Base-by-base conservation (phyloP, 2,329 filamentous ascomycete genomes). In the Magnaporthiopsis incrustans region DNA sequence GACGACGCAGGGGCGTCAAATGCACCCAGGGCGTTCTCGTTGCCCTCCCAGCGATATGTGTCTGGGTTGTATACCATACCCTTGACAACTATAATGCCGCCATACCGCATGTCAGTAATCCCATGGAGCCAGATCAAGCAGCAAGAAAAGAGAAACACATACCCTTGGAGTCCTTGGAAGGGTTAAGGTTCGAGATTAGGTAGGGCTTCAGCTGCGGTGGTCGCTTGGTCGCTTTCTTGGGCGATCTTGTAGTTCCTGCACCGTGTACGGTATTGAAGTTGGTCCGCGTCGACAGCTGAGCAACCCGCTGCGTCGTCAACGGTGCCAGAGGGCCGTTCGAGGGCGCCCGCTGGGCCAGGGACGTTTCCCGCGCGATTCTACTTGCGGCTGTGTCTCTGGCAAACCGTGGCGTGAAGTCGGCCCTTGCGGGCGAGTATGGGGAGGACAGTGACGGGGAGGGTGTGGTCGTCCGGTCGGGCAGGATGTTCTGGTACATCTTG, bases 41-140 rank as follows among this genome's bases (percentile, higher is more conserved):
- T 99, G 63, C 95, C 95, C 80, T 99, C 95, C 95, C 95, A 99
- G 61, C 87, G 85, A 72, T 88, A 95, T 11, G 91, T 90, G 33
- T 84, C 81, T 8, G 95, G 91, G 72, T 99, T 98, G 74, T 97
- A 99, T 64, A 87, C 89, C 95, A 99, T 99, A 68, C 94, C 95
- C 75, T 97, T 95, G 66, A 97, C 85, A 71, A 88, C 91, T 94
- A 67, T 33, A 2, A 10, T 56, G 18, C 22, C 10, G 14, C 18
- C 35, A 38, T 18, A 38, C 15, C 12, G 3, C 32, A 15, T 12
- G 60, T 61, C 32, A 61, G 38, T 14, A 30, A 50, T 35, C 30
- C 33, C 18, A n/a, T 18, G 33, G 18, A 58, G 7, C 35, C 44
- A n/a, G 4, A n/a, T 5, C 3, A 22, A 11, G 44, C 44, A 53